Evolutionary conservation across 352 stramenopile genomes (phyloP).

Genomic region (Elongisporangium undulatum): DNA sequence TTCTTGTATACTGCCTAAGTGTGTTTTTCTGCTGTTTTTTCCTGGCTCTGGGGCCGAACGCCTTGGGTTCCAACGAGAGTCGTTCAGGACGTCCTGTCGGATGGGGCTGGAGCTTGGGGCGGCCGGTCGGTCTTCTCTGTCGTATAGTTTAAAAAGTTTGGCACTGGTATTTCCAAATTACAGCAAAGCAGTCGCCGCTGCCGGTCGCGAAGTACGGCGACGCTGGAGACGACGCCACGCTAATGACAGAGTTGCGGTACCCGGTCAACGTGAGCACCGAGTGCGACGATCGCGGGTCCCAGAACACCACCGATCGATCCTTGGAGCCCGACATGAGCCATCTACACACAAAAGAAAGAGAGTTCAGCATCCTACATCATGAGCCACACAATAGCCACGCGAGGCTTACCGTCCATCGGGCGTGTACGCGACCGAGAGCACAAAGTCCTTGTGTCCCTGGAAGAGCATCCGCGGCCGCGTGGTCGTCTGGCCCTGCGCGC

Average conservation of each 20-base stretch:
- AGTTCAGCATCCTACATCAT: neutral
- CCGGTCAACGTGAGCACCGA: conserved; percentile 80
- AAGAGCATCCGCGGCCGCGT: conserved; percentile 84
- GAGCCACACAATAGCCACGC: conserved; percentile 2
- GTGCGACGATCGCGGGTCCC: conserved; percentile 77
- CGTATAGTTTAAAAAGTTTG: conserved; percentile 84
- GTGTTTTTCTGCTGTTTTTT: neutral
- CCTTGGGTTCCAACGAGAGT: neutral
- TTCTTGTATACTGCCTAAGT: neutral
- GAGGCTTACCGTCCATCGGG: conserved; percentile 71
- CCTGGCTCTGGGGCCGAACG: neutral
- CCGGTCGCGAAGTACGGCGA: conserved; percentile 85
- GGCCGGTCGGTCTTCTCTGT: neutral
- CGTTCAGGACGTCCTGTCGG: neutral
- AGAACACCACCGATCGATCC: conserved; percentile 84
- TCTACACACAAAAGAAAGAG: conserved; percentile 23
- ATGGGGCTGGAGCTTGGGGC: neutral
- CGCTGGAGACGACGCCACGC: conserved; percentile 75
- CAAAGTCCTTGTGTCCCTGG: conserved; percentile 86
- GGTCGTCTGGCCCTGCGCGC: conserved; percentile 69
- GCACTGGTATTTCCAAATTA: conserved; percentile 87
- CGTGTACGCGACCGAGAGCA: conserved; percentile 83
- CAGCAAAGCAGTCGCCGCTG: conserved; percentile 80
- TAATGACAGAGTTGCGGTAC: conserved; percentile 87
- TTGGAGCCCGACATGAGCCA: conserved; percentile 88